These are phyloP conservation scores for Solanum habrochaites DNA, from an alignment of 257 asterid genomes.

Conservation along the genomic window DNA sequence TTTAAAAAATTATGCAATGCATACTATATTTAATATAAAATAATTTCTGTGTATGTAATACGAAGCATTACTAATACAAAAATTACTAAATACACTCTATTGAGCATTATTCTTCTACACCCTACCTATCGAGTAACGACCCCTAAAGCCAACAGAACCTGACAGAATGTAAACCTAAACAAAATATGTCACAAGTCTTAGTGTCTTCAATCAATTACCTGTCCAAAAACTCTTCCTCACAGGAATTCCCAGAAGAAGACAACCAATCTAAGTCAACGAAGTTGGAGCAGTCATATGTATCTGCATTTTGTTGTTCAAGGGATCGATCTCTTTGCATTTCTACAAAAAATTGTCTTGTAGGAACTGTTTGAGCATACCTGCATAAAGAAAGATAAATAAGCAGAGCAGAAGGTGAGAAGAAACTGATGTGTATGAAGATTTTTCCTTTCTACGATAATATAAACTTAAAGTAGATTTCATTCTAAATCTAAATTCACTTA, in stretches of 20 bases:
- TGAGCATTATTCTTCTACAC: neutral
- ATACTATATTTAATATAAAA: neutral
- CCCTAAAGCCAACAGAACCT: neutral
- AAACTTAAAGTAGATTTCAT: neutral
- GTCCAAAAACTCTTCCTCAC: constrained; percentile 78
- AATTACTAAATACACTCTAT: neutral
- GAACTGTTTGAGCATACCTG: constrained; percentile 54
- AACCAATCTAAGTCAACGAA: constrained; percentile 94
- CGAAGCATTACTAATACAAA: neutral
- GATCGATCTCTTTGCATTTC: constrained; percentile 42
- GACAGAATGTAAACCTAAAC: neutral
- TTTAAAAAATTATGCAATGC: neutral
- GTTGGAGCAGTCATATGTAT: constrained; percentile 68
- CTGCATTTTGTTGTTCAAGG: constrained; percentile 54
- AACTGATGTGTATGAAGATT: neutral
- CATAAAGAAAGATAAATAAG: neutral
- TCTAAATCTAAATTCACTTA: neutral
- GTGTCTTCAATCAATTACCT: constrained; percentile 38
- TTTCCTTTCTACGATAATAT: neutral
- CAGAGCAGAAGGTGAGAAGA: neutral
- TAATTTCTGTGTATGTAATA: neutral
- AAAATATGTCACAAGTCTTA: neutral
- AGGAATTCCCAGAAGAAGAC: constrained; percentile 88
- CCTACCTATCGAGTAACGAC: neutral
- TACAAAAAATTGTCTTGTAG: constrained; percentile 47